Percentiles rank a stretch among this genome's conserved stretches.
Evolutionary conservation across 2,329 filamentous ascomycete species (phyloP).

Genomic region (Penicillium freii): DNA sequence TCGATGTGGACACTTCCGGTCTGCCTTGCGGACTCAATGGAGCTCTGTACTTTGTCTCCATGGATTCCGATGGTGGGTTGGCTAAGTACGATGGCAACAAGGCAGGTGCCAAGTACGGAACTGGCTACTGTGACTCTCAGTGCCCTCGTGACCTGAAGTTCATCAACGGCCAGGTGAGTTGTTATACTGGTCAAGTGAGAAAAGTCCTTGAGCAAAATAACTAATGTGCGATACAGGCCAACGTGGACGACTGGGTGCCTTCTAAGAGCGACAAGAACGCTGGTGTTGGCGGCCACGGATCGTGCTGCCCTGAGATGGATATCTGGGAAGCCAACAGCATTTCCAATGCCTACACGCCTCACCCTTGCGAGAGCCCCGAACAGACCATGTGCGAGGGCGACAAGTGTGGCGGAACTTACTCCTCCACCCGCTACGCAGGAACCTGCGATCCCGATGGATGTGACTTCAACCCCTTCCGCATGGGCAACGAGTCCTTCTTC

Average conservation of each 20-base stretch:
- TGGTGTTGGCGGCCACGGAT: constrained; percentile 54
- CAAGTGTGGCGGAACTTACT: constrained; percentile 54
- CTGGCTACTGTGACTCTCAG: constrained; percentile 64
- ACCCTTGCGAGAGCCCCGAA: constrained; percentile 57
- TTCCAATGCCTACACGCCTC: constrained; percentile 63
- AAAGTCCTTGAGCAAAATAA: not conserved
- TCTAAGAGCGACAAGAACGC: constrained; percentile 56
- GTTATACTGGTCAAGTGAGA: not conserved
- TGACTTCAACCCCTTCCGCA: constrained; percentile 68
- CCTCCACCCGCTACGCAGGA: constrained; percentile 57
- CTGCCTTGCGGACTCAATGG: constrained; percentile 70
- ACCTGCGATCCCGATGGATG: constrained; percentile 68
- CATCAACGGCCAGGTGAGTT: constrained; percentile 38
- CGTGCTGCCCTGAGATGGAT: constrained; percentile 69
- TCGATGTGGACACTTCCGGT: constrained; percentile 68
- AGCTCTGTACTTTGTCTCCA: constrained; percentile 64
- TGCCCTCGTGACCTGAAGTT: constrained; percentile 53
- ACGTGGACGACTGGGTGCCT: constrained; percentile 54
- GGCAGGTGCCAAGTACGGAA: constrained; percentile 60
- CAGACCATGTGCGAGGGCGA: constrained; percentile 54
- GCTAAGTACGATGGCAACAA: constrained; percentile 52
- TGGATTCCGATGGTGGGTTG: constrained; percentile 60
- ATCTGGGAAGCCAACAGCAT: constrained; percentile 69
- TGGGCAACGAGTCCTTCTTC: constrained; percentile 64
- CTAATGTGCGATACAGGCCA: constrained; percentile 40